Evolutionary conservation across 2,329 filamentous ascomycete genomes (phyloP).

Genomic region (Fusarium sp.): DNA sequence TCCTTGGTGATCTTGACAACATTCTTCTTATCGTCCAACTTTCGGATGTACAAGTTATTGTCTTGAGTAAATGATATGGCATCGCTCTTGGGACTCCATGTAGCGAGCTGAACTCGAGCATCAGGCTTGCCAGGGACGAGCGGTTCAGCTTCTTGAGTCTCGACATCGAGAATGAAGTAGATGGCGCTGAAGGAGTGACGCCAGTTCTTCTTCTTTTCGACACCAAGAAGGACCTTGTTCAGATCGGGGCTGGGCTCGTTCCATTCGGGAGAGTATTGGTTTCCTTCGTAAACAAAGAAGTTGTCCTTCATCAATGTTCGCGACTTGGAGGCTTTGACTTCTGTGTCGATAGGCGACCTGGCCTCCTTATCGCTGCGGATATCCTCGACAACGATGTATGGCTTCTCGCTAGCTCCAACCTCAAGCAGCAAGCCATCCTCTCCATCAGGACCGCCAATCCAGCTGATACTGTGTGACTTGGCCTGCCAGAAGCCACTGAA

Average conservation of each 20-base stretch:
- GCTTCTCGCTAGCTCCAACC: slow-evolving; percentile 68
- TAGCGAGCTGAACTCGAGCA: slow-evolving; percentile 80
- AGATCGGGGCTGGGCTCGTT: slow-evolving; percentile 84
- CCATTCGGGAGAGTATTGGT: slow-evolving; percentile 64
- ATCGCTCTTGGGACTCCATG: slow-evolving; percentile 89
- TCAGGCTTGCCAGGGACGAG: slow-evolving; percentile 75
- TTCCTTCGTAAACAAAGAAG: slow-evolving; percentile 67
- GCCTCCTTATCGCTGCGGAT: slow-evolving; percentile 63
- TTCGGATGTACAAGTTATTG: slow-evolving; percentile 89
- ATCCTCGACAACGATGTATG: slow-evolving; percentile 87
- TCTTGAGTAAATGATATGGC: slow-evolving; percentile 88
- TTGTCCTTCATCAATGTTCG: slow-evolving; percentile 79
- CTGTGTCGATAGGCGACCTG: slow-evolving; percentile 47
- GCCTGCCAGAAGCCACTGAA: slow-evolving; percentile 71
- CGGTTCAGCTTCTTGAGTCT: slow-evolving; percentile 78
- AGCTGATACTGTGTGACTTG: slow-evolving; percentile 73
- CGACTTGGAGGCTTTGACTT: slow-evolving; percentile 54
- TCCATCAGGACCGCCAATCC: slow-evolving; percentile 78
- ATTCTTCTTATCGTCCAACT: slow-evolving; percentile 59
- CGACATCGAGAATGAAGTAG: slow-evolving; percentile 95
- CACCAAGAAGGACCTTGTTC: slow-evolving; percentile 85
- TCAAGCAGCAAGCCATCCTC: slow-evolving; percentile 89
- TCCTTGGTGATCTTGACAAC: slow-evolving; percentile 83
- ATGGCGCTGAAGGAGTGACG: slow-evolving; percentile 85
- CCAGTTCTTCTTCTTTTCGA: slow-evolving; percentile 79